phyloP scores from a whole-genome alignment of 2,329 filamentous ascomycete genomes.

The Leptographium flavum region DNA sequence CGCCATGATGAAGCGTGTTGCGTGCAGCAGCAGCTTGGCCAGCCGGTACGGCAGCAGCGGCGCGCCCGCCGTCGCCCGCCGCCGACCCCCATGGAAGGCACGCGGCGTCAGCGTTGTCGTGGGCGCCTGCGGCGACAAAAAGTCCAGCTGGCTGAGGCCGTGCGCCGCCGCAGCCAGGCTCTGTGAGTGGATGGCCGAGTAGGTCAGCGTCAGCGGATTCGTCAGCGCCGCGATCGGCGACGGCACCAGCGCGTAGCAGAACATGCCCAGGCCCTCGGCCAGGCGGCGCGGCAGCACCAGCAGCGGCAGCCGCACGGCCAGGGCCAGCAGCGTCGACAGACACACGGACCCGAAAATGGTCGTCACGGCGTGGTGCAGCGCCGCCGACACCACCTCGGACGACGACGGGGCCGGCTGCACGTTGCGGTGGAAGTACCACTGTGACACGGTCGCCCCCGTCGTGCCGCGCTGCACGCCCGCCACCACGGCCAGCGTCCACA shows the following conservation, averaged over 20 bases:
- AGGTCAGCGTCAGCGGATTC: slow-evolving; percentile 83
- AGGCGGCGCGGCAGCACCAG: slow-evolving; percentile 65
- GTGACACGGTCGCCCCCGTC: slow-evolving; percentile 86
- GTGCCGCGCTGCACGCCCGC: slow-evolving; percentile 81
- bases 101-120: slow-evolving; percentile 56
- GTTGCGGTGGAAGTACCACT: slow-evolving; percentile 98
- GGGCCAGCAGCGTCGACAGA: slow-evolving; percentile 66
- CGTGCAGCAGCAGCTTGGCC: slow-evolving; percentile 81
- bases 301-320: slow-evolving; percentile 72
- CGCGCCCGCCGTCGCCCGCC: slow-evolving; percentile 17
- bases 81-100: slow-evolving; percentile 23
- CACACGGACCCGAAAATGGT: slow-evolving; percentile 89
- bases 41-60: slow-evolving; percentile 73
- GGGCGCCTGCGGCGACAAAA: slow-evolving; percentile 58
- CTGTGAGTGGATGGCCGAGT: slow-evolving; percentile 85
- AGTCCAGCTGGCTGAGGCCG: slow-evolving; percentile 67
- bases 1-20: slow-evolving; percentile 82
- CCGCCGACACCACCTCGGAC: slow-evolving; percentile 67
- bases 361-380: slow-evolving; percentile 65
- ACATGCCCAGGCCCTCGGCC: slow-evolving; percentile 46
- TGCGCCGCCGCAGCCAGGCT: slow-evolving; percentile 64
- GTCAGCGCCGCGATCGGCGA: slow-evolving; percentile 75
- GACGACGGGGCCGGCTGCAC: slow-evolving; percentile 64
- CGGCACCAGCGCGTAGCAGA: slow-evolving; percentile 60
- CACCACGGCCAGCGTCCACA: slow-evolving; percentile 84